Base-by-base conservation (phyloP, 1,139 yeast genomes). In the Suhomyces yuchorum region DNA sequence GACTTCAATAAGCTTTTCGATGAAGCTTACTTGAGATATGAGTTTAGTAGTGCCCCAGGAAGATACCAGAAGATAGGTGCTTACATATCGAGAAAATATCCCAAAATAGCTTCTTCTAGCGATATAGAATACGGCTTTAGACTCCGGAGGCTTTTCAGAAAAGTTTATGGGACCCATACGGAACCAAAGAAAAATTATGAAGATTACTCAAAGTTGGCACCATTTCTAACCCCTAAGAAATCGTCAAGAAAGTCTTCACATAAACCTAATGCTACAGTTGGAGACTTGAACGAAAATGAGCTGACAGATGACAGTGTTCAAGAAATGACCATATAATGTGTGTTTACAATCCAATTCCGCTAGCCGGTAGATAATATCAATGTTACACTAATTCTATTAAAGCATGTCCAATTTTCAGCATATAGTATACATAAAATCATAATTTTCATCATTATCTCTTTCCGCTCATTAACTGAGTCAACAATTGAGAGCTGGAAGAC, bases 401-500 rank as follows among this genome's bases (percentile, higher is more conserved):
- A 34, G 35, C 35, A 41, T 22, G 12, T 34, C 40, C 40, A 42
- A 11, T 35, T 20, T 20, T 42, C 24, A 37, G 40, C 37, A 33
- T 37, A 42, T 42, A 42, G 24, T 30, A 32, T 37, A 42, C 37
- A 42, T 32, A 28, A 17, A 15, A 15, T 33, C 28, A 40, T 33
- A 14, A 33, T 14, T n/a, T 24, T 26, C 15, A 28, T 38, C 34
- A 23, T 55, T 59, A 71, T 57, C 71, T 82, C 66, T 84, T 84
- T 30, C 89, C 88, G 55, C 83, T 82, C 80, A 85, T 82, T 60
- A 85, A 72, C 61, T 85, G 92, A 44, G 81, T 84, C 56, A 85
- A 72, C 57, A 86, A 72, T 61, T 85, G 91, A 23, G 87, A 81
- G 46, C 89, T 84, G 4, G 77, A 70, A 23, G 76, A 35, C 55